Evolutionary conservation across 2,329 filamentous ascomycete species (phyloP).

Genomic region (Tolypocladium album): DNA sequence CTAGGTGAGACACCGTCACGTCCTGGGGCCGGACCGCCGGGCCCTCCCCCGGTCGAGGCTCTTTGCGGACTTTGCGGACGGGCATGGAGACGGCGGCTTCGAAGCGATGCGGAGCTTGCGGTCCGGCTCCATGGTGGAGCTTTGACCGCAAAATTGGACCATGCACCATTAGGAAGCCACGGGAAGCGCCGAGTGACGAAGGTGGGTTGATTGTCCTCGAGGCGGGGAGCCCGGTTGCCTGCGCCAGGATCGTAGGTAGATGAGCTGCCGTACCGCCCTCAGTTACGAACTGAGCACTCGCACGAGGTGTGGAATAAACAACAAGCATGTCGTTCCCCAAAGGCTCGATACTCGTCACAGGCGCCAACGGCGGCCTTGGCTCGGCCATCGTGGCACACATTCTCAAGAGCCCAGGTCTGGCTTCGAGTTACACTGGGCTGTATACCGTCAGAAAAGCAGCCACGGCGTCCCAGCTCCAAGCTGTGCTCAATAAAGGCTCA

Average conservation of each 20-base stretch:
- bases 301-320: background rate
- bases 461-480: conserved; percentile 16
- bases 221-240: background rate
- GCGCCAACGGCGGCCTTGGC: conserved; percentile 27
- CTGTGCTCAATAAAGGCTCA: conserved; percentile 10
- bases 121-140: background rate
- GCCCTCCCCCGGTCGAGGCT: background rate
- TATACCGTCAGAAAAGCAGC: conserved; percentile 24
- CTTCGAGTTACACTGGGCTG: conserved; percentile 20
- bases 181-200: background rate
- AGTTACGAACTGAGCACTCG: background rate
- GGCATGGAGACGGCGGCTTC: background rate
- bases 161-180: background rate
- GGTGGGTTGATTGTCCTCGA: background rate
- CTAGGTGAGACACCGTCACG: background rate
- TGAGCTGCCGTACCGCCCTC: too few species aligned
- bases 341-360: conserved; percentile 25
- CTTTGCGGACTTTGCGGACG: background rate
- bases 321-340: conserved; percentile 3
- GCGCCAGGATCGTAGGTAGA: conserved; percentile 42
- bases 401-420: conserved; percentile 15
- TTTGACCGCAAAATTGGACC: background rate
- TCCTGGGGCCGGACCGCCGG: background rate
- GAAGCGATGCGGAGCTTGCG: background rate
- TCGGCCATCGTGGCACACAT: conserved; percentile 20